These are phyloP conservation scores for Neurospora tetraspora DNA, from an alignment of 495 filamentous ascomycete species.

Conservation along the genomic window DNA sequence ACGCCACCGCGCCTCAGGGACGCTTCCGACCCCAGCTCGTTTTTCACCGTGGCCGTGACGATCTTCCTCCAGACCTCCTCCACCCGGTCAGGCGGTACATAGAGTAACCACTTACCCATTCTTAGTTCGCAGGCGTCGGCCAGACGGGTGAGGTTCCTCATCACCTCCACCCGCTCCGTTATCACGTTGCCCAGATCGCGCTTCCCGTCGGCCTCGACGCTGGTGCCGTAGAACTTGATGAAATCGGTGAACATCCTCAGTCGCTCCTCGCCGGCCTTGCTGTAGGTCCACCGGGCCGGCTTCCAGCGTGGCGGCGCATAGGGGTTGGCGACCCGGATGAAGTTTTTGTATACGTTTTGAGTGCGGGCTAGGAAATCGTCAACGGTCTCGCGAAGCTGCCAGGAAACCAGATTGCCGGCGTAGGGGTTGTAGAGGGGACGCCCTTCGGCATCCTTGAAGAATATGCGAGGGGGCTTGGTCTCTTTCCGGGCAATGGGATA, in stretches of 20 bases:
- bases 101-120: slow-evolving; percentile 67
- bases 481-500: slow-evolving; percentile 3
- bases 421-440: slow-evolving; percentile 33
- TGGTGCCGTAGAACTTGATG: slow-evolving; percentile 7
- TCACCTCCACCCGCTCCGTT: slow-evolving; percentile 38
- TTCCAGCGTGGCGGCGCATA: slow-evolving; percentile 17
- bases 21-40: slow-evolving; percentile 58
- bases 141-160: slow-evolving; percentile 43
- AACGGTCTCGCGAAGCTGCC: slow-evolving; percentile 50
- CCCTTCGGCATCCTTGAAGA: background rate
- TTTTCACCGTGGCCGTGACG: slow-evolving; percentile 49
- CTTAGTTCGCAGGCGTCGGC: slow-evolving; percentile 27
- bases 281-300: slow-evolving; percentile 16
- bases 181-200: slow-evolving; percentile 32
- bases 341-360: background rate
- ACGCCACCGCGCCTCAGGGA: slow-evolving; percentile 46
- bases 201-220: background rate
- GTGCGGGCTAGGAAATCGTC: slow-evolving; percentile 49
- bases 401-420: slow-evolving; percentile 28
- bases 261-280: slow-evolving; percentile 24
- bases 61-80: slow-evolving; percentile 54
- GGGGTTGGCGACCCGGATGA: slow-evolving; percentile 55
- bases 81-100: slow-evolving; percentile 44
- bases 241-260: slow-evolving; percentile 25
- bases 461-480: background rate